Evolutionary conservation across 2,329 filamentous ascomycete genomes (phyloP).

Genomic region (Zymoseptoria crescenta): DNA sequence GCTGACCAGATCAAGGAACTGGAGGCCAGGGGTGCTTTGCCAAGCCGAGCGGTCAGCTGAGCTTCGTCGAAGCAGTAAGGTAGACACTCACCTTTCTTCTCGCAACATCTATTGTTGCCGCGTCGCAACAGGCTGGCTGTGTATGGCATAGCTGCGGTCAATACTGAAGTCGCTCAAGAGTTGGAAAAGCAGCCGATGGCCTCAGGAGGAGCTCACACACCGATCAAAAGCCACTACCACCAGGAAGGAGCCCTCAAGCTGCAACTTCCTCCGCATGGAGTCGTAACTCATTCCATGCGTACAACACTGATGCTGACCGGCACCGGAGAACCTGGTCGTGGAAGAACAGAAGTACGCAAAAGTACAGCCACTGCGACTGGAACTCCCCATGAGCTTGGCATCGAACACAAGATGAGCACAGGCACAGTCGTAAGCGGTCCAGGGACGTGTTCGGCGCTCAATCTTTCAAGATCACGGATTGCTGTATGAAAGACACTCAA

Average conservation of each 20-base stretch:
- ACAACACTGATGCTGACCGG: neutral
- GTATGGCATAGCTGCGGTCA: no score
- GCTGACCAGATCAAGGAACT: neutral
- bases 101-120: neutral
- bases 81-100: neutral
- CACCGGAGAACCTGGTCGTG: neutral
- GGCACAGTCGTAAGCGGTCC: neutral
- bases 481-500: neutral
- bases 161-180: neutral
- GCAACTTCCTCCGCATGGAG: neutral
- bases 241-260: neutral
- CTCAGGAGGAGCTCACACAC: neutral
- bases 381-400: neutral
- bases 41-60: neutral
- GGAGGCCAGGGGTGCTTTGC: neutral
- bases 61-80: neutral
- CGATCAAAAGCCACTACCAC: neutral
- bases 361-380: neutral
- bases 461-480: neutral
- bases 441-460: neutral
- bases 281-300: neutral
- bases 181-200: neutral
- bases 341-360: neutral
- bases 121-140: no score
- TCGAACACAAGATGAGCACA: neutral